Evolutionary conservation across 2,329 filamentous ascomycete species (phyloP), one percentile per base, ranked within the genome.

Genomic region (Colletotrichum sp.): DNA sequence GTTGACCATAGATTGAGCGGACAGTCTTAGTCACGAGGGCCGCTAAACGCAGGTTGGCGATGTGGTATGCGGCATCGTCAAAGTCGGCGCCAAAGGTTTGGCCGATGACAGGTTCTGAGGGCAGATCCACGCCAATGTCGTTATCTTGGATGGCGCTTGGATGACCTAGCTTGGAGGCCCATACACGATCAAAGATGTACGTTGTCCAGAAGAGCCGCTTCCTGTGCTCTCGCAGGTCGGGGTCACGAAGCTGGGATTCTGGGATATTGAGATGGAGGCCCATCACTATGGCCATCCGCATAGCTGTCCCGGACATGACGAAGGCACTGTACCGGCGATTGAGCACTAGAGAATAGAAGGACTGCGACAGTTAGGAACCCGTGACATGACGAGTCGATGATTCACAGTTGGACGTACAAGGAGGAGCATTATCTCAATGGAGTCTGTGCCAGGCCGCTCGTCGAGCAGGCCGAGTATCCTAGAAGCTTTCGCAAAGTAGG

Each of bases 61-160:
- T 76, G 27, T 79, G 75, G 36, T 82, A 82, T 1, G 77, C 78
- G 2, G 78, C 75, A 27, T 83, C 81, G 1, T 72, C 77, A 33
- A 83, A 84, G 21, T 84, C 81, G 4, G 76, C 67, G 21, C 33
- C 68, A 24, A 24, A 66, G 0, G 27, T 15, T 7, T 51, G 59
- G 21, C 70, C 36, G 9, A 33, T 9, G 3, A 59, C 29, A 3
- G 62, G 72, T 27, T 82, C 80, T 0, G 83, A 83, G 0, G 86
- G 86, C 13, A 85, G 74, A 51, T 86, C 83, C 6, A 86, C 83
- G 33, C 84, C 80, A 2, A 88, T 87, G 29, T 87, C 87, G 54
- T 86, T 84, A 63, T 89, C 87, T 13, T 83, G 82, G 12, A 89
- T 85, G 54, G 87, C 85, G 13, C 85, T 83, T 0, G 87, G 86